Conservation (phyloP, 768 basidiomycete species). For the Russula earlei region DNA sequence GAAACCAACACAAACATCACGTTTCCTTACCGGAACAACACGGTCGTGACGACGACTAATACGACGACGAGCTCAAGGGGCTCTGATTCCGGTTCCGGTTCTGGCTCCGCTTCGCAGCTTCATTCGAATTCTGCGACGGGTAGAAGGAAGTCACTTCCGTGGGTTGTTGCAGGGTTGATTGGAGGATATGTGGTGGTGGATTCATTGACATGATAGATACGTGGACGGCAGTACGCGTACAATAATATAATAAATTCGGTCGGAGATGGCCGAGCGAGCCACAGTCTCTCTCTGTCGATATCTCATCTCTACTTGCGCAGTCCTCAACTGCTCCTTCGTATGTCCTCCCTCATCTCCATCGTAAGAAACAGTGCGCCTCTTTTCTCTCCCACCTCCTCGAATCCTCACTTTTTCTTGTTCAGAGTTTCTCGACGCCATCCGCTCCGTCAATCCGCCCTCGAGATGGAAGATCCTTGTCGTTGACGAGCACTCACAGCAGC, state of each 20-base stretch:
- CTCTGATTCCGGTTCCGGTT: neutral
- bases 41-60: constrained; percentile 17
- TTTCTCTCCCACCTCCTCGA: neutral
- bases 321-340: neutral
- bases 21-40: constrained; percentile 45
- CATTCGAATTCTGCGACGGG: neutral
- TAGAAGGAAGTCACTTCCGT: neutral
- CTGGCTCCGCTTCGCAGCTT: neutral
- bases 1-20: constrained; percentile 70
- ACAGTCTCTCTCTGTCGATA: neutral
- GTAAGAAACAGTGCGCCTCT: constrained; percentile 33
- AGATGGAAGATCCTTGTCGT: constrained; percentile 98
- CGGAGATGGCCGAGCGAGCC: constrained; percentile 9
- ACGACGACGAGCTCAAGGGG: neutral
- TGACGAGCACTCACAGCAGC: constrained; percentile 81
- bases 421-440: constrained; percentile 85
- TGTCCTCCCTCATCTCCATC: constrained; percentile 35
- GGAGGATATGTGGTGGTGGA: neutral
- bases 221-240: neutral
- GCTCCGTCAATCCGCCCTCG: constrained; percentile 76
- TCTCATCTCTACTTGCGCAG: neutral
- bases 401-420: constrained; percentile 7
- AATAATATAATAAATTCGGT: no score
- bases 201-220: neutral
- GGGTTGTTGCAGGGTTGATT: neutral